A percentile compares a stretch with the other conserved stretches of the same genome.
These are phyloP conservation scores for Apiospora kogelbergensis DNA, from an alignment of 2,329 filamentous ascomycete genomes.

Conservation along the genomic window DNA sequence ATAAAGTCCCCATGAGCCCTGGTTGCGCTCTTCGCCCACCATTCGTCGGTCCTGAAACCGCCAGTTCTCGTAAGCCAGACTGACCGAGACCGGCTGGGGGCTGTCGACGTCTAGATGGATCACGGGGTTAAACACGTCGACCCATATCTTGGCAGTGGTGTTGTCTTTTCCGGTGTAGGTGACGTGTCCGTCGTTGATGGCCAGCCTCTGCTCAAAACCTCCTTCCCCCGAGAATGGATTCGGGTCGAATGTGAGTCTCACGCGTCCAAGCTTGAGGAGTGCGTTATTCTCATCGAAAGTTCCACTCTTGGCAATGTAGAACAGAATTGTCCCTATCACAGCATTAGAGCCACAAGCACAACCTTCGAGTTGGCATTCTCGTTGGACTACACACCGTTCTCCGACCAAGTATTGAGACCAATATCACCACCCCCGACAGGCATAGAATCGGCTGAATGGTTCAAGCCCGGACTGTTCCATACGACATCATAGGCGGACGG, in stretches of 20 bases:
- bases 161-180: background rate
- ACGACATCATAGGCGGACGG: background rate
- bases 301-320: conserved; percentile 11
- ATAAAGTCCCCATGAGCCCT: conserved; percentile 3
- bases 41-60: background rate
- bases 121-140: conserved; percentile 3
- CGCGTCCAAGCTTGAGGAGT: conserved; percentile 8
- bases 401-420: conserved; percentile 10
- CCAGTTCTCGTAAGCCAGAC: conserved; percentile 3
- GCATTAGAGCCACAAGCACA: background rate
- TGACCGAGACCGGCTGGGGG: background rate
- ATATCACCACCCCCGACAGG: conserved; percentile 9
- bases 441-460: conserved; percentile 9
- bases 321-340: background rate
- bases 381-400: background rate
- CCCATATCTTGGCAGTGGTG: conserved; percentile 6
- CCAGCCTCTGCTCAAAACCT: background rate
- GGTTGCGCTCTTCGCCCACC: conserved; percentile 8
- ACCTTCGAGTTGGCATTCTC: background rate
- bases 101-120: background rate
- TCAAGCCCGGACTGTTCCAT: background rate
- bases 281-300: conserved; percentile 11
- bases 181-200: conserved; percentile 5
- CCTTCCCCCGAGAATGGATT: background rate
- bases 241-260: conserved; percentile 6